phyloP scores from a whole-genome alignment of 1,284 basidiomycete species.

The Ceratobasidium theobromae region DNA sequence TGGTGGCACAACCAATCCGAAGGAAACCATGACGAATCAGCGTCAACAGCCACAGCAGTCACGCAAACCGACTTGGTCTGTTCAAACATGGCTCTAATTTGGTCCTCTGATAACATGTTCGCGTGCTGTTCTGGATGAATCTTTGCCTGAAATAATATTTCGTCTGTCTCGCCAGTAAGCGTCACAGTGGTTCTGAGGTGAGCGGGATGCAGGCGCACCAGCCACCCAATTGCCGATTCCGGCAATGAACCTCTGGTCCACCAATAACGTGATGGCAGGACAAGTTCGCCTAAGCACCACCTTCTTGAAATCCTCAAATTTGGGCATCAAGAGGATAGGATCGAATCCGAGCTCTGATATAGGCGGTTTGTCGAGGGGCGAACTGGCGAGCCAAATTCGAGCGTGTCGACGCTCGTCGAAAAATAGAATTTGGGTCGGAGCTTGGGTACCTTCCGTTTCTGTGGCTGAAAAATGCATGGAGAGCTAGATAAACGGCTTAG shows the following conservation, averaged over 20 bases:
- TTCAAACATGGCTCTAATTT: slow-evolving; percentile 58
- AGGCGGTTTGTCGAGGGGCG: slow-evolving; percentile 64
- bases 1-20: slow-evolving; percentile 69
- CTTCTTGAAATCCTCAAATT: slow-evolving; percentile 56
- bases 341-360: slow-evolving; percentile 76
- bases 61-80: slow-evolving; percentile 61
- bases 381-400: slow-evolving; percentile 63
- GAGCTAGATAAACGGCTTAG: slow-evolving; percentile 50
- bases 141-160: slow-evolving; percentile 75
- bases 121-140: slow-evolving; percentile 76
- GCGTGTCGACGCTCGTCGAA: slow-evolving; percentile 71
- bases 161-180: too few species aligned
- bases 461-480: slow-evolving; percentile 54
- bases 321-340: slow-evolving; percentile 72
- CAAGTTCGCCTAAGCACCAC: slow-evolving; percentile 60
- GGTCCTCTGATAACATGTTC: slow-evolving; percentile 55
- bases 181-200: too few species aligned
- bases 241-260: slow-evolving; percentile 80
- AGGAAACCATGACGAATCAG: slow-evolving; percentile 72
- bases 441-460: slow-evolving; percentile 37
- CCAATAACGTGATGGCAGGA: slow-evolving; percentile 75
- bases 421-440: slow-evolving; percentile 58
- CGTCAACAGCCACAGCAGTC: slow-evolving; percentile 69
- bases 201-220: too few species aligned
- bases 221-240: slow-evolving; percentile 87